Base-by-base conservation (phyloP, 371 early-diverging fungal species). In the Smittium culicis region DNA sequence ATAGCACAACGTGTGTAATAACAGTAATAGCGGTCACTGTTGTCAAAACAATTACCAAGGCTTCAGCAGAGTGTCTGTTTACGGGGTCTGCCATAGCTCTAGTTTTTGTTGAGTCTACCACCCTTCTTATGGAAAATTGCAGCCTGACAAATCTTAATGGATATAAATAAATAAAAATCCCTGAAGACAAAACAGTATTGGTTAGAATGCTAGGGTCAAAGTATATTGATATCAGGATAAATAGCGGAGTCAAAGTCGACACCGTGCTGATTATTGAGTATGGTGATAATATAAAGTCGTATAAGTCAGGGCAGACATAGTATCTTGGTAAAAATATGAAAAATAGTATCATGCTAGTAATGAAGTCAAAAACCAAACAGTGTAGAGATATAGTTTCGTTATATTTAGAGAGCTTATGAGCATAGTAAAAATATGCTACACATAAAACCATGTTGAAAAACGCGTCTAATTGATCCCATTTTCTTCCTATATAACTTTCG, bases 61-160 rank as follows among this genome's bases (percentile, higher is more conserved):
- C 77, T 0, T 79, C 80, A 64, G 80, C 63, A 29, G 80, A 79
- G 45, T 84, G 85, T 63, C 83, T 76, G 27, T 78, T 74, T 67
- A 85, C 77, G 30, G 77, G 67, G 34, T 80, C 74, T 56, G 82
- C 69, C 31, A 81, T 68, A 63, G 80, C 67, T 5, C 81, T 66
- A 68, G 80, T 82, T 69, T 83, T 81, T 61, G 82, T 79, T 5
- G 85, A 83, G 35, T 77, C 69, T 61, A 84, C 67, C 54, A 79
- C 77, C 34, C 72, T 71, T 56, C 68, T 66, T 16, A 81, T 67
- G 11, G 82, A 73, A 14, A 80, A 71, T 72, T 87, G 81, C 69
- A 88, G 72, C 0, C 88, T 75, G 72, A 83, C 73, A 68, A 85
- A 86, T 1, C 88, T 76, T 45, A 86, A 79, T 28, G 88, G 87